Base-by-base conservation (phyloP, 441 rosid genomes). In the Gossypium gossypioides region DNA sequence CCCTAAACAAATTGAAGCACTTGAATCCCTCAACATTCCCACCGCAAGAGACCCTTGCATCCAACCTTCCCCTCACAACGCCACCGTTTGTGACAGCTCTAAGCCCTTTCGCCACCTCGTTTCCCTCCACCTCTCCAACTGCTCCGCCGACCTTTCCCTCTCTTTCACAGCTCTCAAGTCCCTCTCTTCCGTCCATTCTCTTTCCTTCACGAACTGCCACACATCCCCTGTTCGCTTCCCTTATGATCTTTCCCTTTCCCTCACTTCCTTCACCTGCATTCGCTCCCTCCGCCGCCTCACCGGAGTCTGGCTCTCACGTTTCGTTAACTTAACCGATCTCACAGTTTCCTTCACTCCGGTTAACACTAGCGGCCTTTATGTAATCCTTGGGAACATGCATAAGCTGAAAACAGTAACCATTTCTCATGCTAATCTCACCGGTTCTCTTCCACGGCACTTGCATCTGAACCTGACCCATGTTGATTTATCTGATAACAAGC, bases 1-100 rank as follows among this genome's bases (percentile, higher is more conserved):
- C 88, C 94, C 96, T n/a, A 88, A 92, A 70, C 96, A 94, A 62
- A 82, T 89, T 13, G 81, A 75, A 69, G 93, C 99, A 7, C 97
- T 90, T 1, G 83, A 84, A 59, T 89, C 97, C 54, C 84, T 94
- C 60, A 78, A 87, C 80, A 81, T 92, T 27, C 97, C 94, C 61
- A 84, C 92, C 63, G 48, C 82, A 52, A 83, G 77, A 75, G 86
- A 89, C 79, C 94, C 96, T 22, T 94, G 96, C 77, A 34, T 77
- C 58, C 83, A 83, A 68, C 85, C 80, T 7, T 75, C 81, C 19
- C 73, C 76, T 16, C 85, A 44, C 55, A 76, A 82, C 69, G 60
- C 88, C 78, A 75, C 86, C 80, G 0, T 84, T 22, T 95, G 95
- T 71, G 93, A 87, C 78, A 34, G 76, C 61, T 75, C 87, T 71